Evolutionary conservation across 495 filamentous ascomycete species (phyloP), one percentile per base, ranked within the genome.

Genomic region (Daldinia bambusicola): DNA sequence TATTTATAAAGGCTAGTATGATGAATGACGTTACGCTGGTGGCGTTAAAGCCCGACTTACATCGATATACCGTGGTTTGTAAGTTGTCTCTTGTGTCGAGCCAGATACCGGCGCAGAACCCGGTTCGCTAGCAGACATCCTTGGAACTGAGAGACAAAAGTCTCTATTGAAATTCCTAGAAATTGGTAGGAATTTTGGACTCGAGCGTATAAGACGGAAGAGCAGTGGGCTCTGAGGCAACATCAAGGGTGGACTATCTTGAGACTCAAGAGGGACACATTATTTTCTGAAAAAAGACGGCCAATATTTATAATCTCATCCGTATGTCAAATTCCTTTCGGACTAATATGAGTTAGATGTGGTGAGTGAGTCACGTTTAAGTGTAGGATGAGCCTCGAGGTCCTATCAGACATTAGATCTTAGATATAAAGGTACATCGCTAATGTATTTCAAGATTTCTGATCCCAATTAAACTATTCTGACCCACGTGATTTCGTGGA

Each of bases 21-120:
- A 26, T 26, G 26, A 26, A 26, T 26, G 26, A 26, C 1, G 26
- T 26, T 26, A 26, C 26, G 26, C 26, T 48, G 18, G 43, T 45
- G 31, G 32, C n/a, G 16, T 60, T 5, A 37, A 14, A 22, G 1
- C 34, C 13, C 36, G 26, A 80, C 86, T 80, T 72, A 90, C 88
- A 85, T 90, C 88, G 31, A 87, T 84, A 74, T 89, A 90, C 70
- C 83, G 77, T n/a, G 85, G 80, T 45, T 80, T 79, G 52, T 84
- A 84, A 53, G 71, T 13, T 22, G 50, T 18, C 30, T 59, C 45
- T 30, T 63, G 68, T 9, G 30, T 31, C 14, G 32, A 10, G 20
- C 31, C 26, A 53, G 53, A 12, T 22, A 63, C 31, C 40, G 67
- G 16, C 51, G 18, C 50, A 32, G 67, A 57, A 16, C 41, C 51